Conservation (phyloP, 2,329 filamentous ascomycete species). For the Aspergillus ochraceoroseus region DNA sequence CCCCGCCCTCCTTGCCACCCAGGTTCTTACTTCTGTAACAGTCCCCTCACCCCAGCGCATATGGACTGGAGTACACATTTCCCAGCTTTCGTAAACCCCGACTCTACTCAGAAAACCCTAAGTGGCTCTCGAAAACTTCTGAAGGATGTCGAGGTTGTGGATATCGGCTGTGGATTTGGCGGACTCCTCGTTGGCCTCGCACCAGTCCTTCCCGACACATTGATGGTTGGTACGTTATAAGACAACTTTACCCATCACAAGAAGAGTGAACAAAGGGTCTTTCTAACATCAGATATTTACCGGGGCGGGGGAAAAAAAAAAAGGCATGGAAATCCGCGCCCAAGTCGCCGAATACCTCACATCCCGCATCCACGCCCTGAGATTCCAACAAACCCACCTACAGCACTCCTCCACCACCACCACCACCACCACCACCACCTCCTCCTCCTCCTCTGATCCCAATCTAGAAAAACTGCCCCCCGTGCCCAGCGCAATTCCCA, state of each 20-base stretch:
- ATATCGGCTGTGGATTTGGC: slow-evolving; percentile 96
- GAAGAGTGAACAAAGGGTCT: too few relatives aligned
- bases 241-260: too few relatives aligned
- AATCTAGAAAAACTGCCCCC: neutral
- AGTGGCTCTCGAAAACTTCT: slow-evolving; percentile 44
- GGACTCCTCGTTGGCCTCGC: slow-evolving; percentile 82
- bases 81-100: slow-evolving; percentile 60
- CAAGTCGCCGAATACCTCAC: slow-evolving; percentile 89
- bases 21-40: slow-evolving; percentile 40
- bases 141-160: slow-evolving; percentile 81
- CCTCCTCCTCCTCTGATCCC: slow-evolving; percentile 5
- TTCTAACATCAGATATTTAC: slow-evolving; percentile 2
- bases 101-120: slow-evolving; percentile 31
- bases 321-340: slow-evolving; percentile 85
- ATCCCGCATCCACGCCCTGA: slow-evolving; percentile 77
- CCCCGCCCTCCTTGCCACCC: neutral
- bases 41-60: slow-evolving; percentile 68
- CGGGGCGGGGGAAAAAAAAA: neutral
- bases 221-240: slow-evolving; percentile 66
- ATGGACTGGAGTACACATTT: slow-evolving; percentile 93
- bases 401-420: slow-evolving; percentile 12
- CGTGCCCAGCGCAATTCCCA: too few relatives aligned
- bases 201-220: slow-evolving; percentile 70
- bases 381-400: slow-evolving; percentile 43
- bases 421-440: slow-evolving; percentile 3